phyloP scores from a whole-genome alignment of 345 rosid species.

The Hibiscus mutabilis region DNA sequence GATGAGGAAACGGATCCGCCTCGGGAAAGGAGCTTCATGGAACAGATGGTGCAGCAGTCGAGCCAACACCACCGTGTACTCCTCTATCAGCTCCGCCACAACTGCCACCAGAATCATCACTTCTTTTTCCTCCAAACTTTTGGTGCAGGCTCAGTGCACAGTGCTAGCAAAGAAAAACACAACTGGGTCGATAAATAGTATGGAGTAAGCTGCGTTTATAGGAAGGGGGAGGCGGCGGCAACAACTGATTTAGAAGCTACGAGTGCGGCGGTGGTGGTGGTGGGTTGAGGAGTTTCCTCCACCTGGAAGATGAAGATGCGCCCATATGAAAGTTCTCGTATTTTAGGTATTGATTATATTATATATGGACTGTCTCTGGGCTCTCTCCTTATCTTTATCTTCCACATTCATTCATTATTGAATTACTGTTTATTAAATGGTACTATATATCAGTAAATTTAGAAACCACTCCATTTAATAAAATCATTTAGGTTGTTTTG shows the following conservation, averaged over 20 bases:
- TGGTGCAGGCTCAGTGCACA: not conserved
- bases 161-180: no score
- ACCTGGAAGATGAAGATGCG: not conserved
- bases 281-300: conserved; percentile 5
- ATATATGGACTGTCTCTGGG: no score
- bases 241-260: not conserved
- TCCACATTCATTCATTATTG: not conserved
- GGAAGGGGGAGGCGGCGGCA: not conserved
- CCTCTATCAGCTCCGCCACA: conserved; percentile 69
- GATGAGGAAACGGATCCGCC: conserved; percentile 72
- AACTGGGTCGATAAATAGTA: not conserved
- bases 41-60: conserved; percentile 65
- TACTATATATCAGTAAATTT: no score
- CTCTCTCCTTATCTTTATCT: conserved; percentile 8
- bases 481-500: no score
- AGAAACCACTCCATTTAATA: no score
- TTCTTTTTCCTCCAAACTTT: not conserved
- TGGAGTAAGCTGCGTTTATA: not conserved
- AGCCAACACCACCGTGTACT: conserved; percentile 73
- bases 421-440: no score
- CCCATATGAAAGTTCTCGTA: not conserved
- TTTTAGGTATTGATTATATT: not conserved
- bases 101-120: conserved; percentile 63
- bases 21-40: conserved; percentile 64
- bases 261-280: not conserved